Evolutionary conservation across 2,329 filamentous ascomycete genomes (phyloP).

Genomic region (Thelonectria discophora): DNA sequence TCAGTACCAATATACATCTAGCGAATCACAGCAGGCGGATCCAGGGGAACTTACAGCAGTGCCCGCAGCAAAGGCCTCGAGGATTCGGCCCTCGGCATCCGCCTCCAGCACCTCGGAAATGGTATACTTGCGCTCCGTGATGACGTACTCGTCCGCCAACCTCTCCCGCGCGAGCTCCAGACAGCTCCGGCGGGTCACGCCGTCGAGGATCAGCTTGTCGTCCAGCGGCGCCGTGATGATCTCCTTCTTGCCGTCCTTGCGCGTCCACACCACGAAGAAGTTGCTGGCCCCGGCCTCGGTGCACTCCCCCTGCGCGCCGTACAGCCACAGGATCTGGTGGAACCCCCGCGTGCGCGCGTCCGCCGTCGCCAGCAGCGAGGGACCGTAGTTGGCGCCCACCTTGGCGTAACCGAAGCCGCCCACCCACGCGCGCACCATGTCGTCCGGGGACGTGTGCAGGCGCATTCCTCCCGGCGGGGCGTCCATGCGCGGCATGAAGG

Average conservation of each 20-base stretch:
- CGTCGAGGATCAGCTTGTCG: constrained; percentile 85
- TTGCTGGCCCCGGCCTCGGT: constrained; percentile 94
- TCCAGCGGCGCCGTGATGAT: constrained; percentile 86
- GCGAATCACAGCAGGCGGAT: too few species aligned
- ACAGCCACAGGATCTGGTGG: constrained; percentile 94
- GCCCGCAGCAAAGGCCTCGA: constrained; percentile 88
- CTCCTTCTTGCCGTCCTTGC: constrained; percentile 61
- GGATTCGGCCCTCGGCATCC: constrained; percentile 74
- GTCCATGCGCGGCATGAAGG: constrained; percentile 68
- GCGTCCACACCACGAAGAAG: constrained; percentile 85
- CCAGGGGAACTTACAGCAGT: constrained; percentile 83
- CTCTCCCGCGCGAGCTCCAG: constrained; percentile 75
- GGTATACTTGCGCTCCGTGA: constrained; percentile 84
- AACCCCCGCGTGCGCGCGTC: constrained; percentile 79
- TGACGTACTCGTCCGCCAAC: constrained; percentile 67
- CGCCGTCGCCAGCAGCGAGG: constrained; percentile 78
- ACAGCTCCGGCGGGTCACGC: constrained; percentile 84
- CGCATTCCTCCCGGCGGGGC: constrained; percentile 67
- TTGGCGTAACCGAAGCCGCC: constrained; percentile 94
- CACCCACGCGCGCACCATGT: constrained; percentile 90
- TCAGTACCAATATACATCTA: too few species aligned
- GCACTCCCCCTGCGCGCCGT: constrained; percentile 78
- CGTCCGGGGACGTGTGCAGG: constrained; percentile 80
- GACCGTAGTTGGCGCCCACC: constrained; percentile 93
- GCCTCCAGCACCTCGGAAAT: constrained; percentile 82